Conservation (phyloP, 495 filamentous ascomycete genomes). For the Margaritispora aquatica region DNA sequence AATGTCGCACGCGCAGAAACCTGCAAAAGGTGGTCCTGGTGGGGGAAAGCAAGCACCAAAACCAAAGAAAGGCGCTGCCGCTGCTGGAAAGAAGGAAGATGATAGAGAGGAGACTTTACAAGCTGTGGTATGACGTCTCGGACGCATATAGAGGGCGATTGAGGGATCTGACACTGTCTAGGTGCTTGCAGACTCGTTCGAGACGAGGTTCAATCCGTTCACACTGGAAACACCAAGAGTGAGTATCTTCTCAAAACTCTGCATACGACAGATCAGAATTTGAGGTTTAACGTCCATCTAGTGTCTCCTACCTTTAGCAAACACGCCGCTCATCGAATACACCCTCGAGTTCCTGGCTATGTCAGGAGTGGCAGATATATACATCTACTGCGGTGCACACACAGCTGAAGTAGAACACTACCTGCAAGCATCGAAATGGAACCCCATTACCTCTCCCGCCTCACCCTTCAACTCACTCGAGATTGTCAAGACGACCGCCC, state of each 20-base stretch:
- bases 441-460: slow-evolving; percentile 31
- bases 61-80: slow-evolving; percentile 36
- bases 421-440: slow-evolving; percentile 44
- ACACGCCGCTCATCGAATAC: slow-evolving; percentile 93
- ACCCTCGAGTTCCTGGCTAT: slow-evolving; percentile 94
- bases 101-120: slow-evolving; percentile 81
- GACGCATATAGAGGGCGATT: background rate
- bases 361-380: slow-evolving; percentile 87
- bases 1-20: slow-evolving; percentile 19
- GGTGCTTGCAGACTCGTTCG: slow-evolving; percentile 89
- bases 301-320: slow-evolving; percentile 93
- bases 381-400: slow-evolving; percentile 86
- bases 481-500: slow-evolving; percentile 75
- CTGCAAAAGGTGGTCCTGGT: slow-evolving; percentile 13
- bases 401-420: slow-evolving; percentile 85
- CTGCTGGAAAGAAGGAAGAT: slow-evolving; percentile 59
- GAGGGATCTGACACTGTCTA: slow-evolving; percentile 25
- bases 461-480: slow-evolving; percentile 83
- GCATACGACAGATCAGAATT: background rate
- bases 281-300: slow-evolving; percentile 26
- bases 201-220: slow-evolving; percentile 85
- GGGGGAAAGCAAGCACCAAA: slow-evolving; percentile 25
- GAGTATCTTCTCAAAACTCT: slow-evolving; percentile 15
- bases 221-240: slow-evolving; percentile 85
- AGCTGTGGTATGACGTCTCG: slow-evolving; percentile 58